Conservation (phyloP, 2,329 filamentous ascomycete species). For the Cladosporium sp. region DNA sequence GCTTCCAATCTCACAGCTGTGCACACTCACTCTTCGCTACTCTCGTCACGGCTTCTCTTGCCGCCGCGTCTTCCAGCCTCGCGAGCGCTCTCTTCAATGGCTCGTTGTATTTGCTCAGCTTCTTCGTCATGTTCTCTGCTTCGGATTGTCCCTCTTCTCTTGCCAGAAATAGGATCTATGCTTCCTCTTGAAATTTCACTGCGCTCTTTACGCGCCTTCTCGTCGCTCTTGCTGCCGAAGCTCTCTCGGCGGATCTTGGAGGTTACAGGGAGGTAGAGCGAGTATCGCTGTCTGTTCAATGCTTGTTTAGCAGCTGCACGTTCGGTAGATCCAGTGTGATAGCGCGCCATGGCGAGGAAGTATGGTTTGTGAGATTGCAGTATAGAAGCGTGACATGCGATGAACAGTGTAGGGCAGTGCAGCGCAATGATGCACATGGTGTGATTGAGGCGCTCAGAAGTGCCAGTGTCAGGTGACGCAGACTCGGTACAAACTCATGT, state of each 20-base stretch:
- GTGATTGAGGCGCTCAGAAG: not conserved
- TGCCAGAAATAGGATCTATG: conserved; percentile 59
- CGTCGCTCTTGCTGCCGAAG: conserved; percentile 56
- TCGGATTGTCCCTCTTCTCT: conserved; percentile 94
- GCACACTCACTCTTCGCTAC: conserved; percentile 81
- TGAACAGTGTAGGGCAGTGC: not conserved
- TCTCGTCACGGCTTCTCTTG: conserved; percentile 85
- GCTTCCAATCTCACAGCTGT: conserved; percentile 82
- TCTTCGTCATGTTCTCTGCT: conserved; percentile 95
- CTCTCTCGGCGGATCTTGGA: conserved; percentile 56
- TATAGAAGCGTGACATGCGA: not conserved
- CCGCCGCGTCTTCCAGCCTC: conserved; percentile 62
- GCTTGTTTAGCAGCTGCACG: conserved; percentile 27
- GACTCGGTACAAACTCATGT: not conserved
- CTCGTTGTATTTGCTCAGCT: conserved; percentile 79
- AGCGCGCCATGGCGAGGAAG: conserved; percentile 22
- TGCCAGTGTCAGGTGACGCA: not conserved
- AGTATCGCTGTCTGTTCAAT: conserved; percentile 54
- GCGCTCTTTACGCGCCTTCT: conserved; percentile 54
- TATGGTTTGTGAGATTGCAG: not conserved
- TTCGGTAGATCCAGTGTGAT: conserved; percentile 20
- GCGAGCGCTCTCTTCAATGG: conserved; percentile 92
- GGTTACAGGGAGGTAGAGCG: conserved; percentile 58
- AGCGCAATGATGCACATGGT: not conserved
- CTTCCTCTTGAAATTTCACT: conserved; percentile 50